These are phyloP conservation scores for Candida pini DNA, from an alignment of 805 yeast genomes.

Conservation along the genomic window DNA sequence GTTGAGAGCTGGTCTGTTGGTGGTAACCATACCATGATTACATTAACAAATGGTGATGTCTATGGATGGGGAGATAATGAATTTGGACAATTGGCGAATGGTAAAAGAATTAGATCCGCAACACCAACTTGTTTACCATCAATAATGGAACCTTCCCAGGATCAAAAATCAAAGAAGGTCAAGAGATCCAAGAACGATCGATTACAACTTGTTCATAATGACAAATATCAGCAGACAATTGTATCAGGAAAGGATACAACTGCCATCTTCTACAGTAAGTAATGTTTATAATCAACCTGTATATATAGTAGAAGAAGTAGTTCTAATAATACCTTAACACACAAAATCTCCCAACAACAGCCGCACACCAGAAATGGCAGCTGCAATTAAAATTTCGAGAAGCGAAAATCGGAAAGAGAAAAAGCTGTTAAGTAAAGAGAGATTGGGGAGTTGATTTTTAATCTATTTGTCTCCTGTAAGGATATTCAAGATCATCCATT, in stretches of 20 bases:
- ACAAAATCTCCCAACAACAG: background rate
- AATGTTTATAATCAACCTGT: background rate
- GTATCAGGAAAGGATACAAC: conserved; percentile 58
- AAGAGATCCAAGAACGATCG: conserved; percentile 34
- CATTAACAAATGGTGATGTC: conserved; percentile 58
- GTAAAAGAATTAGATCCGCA: conserved; percentile 57
- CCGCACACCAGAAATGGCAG: no score
- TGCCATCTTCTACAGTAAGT: conserved; percentile 52
- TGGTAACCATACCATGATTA: conserved; percentile 56
- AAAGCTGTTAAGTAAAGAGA: no score
- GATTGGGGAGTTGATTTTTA: no score
- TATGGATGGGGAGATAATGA: conserved; percentile 82
- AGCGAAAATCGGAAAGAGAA: no score
- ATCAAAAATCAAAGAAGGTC: conserved; percentile 1
- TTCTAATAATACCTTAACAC: background rate
- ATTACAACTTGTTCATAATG: conserved; percentile 35
- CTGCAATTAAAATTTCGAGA: no score
- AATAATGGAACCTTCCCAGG: conserved; percentile 46
- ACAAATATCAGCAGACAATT: conserved; percentile 45
- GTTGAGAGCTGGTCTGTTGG: conserved; percentile 57
- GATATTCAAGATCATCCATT: no score
- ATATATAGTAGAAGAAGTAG: background rate
- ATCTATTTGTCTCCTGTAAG: no score
- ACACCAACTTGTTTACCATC: conserved; percentile 51
- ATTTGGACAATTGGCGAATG: conserved; percentile 79